A percentile compares a stretch with the other conserved stretches of the same genome.
phyloP scores from a whole-genome alignment of 2,329 filamentous ascomycete species.

The Alternaria viburni region DNA sequence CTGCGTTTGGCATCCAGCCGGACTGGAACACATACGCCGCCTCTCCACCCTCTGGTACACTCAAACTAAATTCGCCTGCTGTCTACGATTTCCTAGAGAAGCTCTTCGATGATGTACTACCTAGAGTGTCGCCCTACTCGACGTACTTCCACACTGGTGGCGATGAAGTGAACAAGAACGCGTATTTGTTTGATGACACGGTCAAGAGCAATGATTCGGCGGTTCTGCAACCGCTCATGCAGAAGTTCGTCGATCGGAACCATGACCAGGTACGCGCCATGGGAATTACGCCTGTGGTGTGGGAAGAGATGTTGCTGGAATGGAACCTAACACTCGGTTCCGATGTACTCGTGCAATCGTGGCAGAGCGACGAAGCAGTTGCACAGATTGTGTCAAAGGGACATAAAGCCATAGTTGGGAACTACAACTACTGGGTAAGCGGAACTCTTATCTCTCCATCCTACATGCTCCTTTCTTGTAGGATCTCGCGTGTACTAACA shows the following conservation, averaged over 20 bases:
- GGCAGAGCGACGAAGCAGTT: slow-evolving; percentile 71
- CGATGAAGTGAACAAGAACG: slow-evolving; percentile 82
- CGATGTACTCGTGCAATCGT: slow-evolving; percentile 79
- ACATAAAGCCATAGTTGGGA: slow-evolving; percentile 74
- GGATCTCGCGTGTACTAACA: background rate
- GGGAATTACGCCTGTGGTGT: slow-evolving; percentile 76
- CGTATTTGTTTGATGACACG: slow-evolving; percentile 72
- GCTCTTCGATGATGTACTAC: slow-evolving; percentile 77
- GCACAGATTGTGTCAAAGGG: slow-evolving; percentile 66
- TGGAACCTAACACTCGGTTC: slow-evolving; percentile 77
- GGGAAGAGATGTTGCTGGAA: slow-evolving; percentile 83
- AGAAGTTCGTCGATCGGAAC: slow-evolving; percentile 75
- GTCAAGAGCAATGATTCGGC: slow-evolving; percentile 69
- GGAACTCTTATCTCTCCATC: background rate
- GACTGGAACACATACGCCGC: slow-evolving; percentile 60
- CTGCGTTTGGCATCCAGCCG: slow-evolving; percentile 64
- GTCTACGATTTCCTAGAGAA: slow-evolving; percentile 75
- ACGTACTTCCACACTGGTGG: slow-evolving; percentile 85
- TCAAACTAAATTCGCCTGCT: slow-evolving; percentile 75
- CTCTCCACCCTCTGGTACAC: slow-evolving; percentile 65
- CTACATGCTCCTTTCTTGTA: background rate
- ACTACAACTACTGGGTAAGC: slow-evolving; percentile 76
- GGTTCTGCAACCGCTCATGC: slow-evolving; percentile 76
- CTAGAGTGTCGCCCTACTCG: slow-evolving; percentile 64
- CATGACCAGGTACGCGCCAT: slow-evolving; percentile 68